Conservation (phyloP, 768 basidiomycete species). For the Lactifluus piperatus region DNA sequence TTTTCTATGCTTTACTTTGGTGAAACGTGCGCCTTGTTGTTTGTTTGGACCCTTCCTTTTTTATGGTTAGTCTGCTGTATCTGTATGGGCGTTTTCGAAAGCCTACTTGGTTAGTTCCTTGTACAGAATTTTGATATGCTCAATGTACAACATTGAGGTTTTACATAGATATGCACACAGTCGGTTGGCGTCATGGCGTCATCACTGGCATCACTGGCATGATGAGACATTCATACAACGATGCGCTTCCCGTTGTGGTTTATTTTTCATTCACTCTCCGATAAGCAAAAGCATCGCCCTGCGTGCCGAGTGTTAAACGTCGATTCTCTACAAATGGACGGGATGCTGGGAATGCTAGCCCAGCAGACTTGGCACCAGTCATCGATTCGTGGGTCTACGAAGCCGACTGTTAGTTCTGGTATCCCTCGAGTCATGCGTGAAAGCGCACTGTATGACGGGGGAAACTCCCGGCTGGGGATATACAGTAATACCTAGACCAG, state of each 20-base stretch:
- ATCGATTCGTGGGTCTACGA: conserved; percentile 31
- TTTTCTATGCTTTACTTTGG: no score
- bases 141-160: background rate
- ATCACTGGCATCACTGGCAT: no score
- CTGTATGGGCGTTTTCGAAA: background rate
- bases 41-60: background rate
- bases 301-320: no score
- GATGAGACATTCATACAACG: no score
- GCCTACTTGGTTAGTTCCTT: background rate
- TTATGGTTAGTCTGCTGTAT: background rate
- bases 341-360: no score
- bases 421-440: background rate
- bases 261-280: no score
- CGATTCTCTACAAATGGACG: no score
- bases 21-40: no score
- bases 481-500: conserved; percentile 8
- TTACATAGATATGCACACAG: conserved; percentile 1
- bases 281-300: no score
- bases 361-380: conserved; percentile 29
- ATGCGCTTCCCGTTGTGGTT: no score
- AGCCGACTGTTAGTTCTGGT: conserved; percentile 15
- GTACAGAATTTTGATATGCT: conserved; percentile 11
- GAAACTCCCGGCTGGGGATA: conserved; percentile 52
- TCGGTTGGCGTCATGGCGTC: no score
- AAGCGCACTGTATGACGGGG: conserved; percentile 53